phyloP scores from a whole-genome alignment of 2,329 filamentous ascomycete genomes.

The Ceratocystis destructans region DNA sequence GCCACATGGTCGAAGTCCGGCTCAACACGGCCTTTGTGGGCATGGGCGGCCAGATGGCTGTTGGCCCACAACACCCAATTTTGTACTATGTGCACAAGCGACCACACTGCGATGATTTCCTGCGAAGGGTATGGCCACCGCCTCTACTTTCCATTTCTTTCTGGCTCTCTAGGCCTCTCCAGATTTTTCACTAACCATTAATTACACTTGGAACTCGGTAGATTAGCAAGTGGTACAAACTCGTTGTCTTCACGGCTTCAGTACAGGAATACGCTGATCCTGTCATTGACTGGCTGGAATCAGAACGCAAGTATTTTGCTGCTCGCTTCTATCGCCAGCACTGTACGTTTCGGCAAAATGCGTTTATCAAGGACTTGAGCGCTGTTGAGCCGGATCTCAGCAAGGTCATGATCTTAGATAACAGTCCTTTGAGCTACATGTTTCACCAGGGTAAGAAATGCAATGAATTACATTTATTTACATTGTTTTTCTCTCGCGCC shows the following conservation, averaged over 20 bases:
- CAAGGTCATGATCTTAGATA: conserved; percentile 98
- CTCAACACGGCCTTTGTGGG: conserved; percentile 59
- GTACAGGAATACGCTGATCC: conserved; percentile 98
- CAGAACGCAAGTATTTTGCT: conserved; percentile 91
- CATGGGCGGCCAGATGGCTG: conserved; percentile 48
- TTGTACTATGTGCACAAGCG: conserved; percentile 98
- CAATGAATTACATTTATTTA: conserved; percentile 15
- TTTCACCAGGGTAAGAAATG: conserved; percentile 75
- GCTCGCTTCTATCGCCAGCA: conserved; percentile 92
- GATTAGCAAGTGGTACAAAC: conserved; percentile 95
- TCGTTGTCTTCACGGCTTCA: conserved; percentile 91
- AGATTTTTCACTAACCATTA: conserved; percentile 21
- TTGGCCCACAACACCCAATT: conserved; percentile 85
- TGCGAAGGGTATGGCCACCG: conserved; percentile 52
- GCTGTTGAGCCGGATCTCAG: conserved; percentile 93
- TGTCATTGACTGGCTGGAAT: conserved; percentile 96
- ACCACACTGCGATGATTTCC: conserved; percentile 90
- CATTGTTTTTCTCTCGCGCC: conserved; percentile 2
- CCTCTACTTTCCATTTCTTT: background rate
- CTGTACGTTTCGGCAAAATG: conserved; percentile 87
- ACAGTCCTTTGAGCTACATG: conserved; percentile 94
- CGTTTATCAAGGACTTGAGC: conserved; percentile 95
- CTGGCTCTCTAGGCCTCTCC: background rate
- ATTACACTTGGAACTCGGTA: conserved; percentile 26
- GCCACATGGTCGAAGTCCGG: conserved; percentile 97